phyloP scores from a whole-genome alignment of 1,284 basidiomycete species.

The Leccinum griseonigrum region DNA sequence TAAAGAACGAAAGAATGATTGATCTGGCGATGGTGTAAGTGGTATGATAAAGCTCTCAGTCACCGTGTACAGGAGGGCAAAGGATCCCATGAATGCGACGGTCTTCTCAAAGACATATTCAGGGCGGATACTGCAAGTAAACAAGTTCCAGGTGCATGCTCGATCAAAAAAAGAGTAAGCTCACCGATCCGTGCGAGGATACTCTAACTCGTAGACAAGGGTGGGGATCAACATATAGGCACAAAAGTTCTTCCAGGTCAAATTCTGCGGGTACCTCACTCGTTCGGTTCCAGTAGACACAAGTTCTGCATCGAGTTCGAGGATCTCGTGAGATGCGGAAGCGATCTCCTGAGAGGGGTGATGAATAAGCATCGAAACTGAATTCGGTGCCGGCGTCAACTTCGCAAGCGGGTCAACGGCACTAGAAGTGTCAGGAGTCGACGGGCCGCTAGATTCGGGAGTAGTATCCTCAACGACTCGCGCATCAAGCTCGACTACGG shows the following conservation, averaged over 20 bases:
- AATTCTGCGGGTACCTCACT: conserved; percentile 84
- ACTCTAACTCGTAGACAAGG: conserved; percentile 95
- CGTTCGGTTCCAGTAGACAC: conserved; percentile 63
- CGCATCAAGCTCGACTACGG: conserved; percentile 8
- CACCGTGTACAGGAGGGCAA: conserved; percentile 87
- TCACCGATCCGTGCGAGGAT: conserved; percentile 83
- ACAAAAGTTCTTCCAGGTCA: conserved; percentile 82
- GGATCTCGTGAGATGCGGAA: conserved; percentile 72
- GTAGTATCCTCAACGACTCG: not conserved
- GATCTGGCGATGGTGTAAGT: conserved; percentile 66
- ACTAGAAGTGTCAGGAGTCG: conserved; percentile 4
- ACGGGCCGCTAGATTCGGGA: conserved; percentile 3
- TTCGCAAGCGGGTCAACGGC: not conserved
- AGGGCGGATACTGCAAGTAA: conserved; percentile 69
- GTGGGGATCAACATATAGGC: conserved; percentile 91
- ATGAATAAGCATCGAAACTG: conserved; percentile 63
- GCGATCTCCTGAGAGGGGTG: conserved; percentile 73
- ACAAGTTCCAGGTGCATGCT: not conserved
- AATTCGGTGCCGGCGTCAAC: conserved; percentile 11
- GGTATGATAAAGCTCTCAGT: conserved; percentile 95
- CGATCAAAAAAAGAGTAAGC: conserved; percentile 18
- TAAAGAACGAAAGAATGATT: conserved; percentile 75
- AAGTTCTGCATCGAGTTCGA: conserved; percentile 77
- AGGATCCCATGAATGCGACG: conserved; percentile 93
- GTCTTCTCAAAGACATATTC: conserved; percentile 95